Percentiles rank a stretch among this genome's conserved stretches.
Conservation (phyloP, 2,329 filamentous ascomycete genomes). For the Xylaria hypoxylon region DNA sequence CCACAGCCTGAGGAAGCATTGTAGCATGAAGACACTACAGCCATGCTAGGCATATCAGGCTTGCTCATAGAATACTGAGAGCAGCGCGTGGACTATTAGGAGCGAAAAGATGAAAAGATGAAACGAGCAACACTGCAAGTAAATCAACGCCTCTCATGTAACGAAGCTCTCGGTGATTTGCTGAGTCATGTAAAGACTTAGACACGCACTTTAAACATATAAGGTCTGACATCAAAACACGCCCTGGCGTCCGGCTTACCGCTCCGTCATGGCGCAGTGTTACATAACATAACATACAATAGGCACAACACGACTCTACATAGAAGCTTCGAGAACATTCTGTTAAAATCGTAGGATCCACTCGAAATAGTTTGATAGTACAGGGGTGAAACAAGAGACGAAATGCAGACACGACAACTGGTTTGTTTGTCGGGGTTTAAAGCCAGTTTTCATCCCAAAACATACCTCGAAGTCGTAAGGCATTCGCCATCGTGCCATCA, state of each 20-base stretch:
- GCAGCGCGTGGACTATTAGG: constrained; percentile 5
- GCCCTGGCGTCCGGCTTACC: too few species aligned
- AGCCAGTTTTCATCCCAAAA: not conserved
- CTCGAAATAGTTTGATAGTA: not conserved
- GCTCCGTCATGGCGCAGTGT: constrained; percentile 6
- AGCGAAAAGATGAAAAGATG: not conserved
- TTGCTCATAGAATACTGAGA: not conserved
- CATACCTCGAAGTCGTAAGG: too few species aligned
- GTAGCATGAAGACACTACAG: constrained; percentile 15
- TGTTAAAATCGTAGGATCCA: not conserved
- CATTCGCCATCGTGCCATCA: too few species aligned
- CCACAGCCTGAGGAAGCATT: constrained; percentile 24
- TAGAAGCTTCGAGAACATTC: constrained; percentile 41
- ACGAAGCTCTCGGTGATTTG: not conserved
- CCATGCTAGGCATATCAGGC: not conserved
- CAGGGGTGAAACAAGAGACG: not conserved
- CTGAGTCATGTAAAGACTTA: too few species aligned
- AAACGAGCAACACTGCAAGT: not conserved
- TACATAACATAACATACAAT: not conserved
- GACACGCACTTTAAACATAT: too few species aligned
- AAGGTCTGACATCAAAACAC: too few species aligned
- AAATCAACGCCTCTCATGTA: not conserved
- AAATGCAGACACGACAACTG: not conserved
- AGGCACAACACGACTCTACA: not conserved
- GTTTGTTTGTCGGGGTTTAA: not conserved